Evolutionary conservation across 2,329 filamentous ascomycete genomes (phyloP).

Genomic region (Aspergillus costaricaensis): DNA sequence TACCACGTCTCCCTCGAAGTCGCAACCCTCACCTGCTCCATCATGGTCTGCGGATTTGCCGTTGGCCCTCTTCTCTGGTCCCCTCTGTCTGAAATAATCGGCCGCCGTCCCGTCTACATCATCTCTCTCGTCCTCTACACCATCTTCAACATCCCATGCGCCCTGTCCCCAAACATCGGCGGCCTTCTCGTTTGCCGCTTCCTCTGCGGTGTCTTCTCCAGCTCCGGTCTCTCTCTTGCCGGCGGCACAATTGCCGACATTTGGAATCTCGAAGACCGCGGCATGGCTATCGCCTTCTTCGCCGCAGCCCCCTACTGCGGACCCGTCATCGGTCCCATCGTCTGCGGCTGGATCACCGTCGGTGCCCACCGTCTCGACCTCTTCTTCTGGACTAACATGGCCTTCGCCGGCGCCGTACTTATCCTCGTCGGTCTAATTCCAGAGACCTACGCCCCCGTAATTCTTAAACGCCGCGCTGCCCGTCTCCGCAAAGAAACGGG

Average conservation of each 20-base stretch:
- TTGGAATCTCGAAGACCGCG: constrained; percentile 75
- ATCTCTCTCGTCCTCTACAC: constrained; percentile 35
- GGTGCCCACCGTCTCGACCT: constrained; percentile 33
- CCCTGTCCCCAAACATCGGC: constrained; percentile 35
- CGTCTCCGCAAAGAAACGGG: constrained; percentile 36
- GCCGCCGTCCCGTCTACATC: constrained; percentile 36
- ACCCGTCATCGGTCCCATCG: constrained; percentile 70
- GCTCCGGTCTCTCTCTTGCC: constrained; percentile 31
- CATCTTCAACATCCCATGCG: constrained; percentile 41
- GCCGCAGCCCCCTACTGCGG: constrained; percentile 77
- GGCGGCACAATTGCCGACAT: constrained; percentile 56
- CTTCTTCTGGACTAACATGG: constrained; percentile 38
- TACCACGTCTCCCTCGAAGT: constrained; percentile 73
- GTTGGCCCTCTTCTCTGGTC: constrained; percentile 46
- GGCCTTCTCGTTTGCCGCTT: constrained; percentile 32
- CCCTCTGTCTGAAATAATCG: constrained; percentile 35
- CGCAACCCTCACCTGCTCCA: constrained; percentile 66
- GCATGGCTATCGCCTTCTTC: constrained; percentile 80
- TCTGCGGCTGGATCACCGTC: constrained; percentile 69
- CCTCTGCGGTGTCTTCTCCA: constrained; percentile 34
- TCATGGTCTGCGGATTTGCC: constrained; percentile 78
- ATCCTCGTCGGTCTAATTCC: constrained; percentile 29
- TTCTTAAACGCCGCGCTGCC: constrained; percentile 37
- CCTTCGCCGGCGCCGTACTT: constrained; percentile 29
- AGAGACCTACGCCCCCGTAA: constrained; percentile 40